Percentiles rank a stretch among this genome's conserved stretches.
These are phyloP conservation scores for Claviceps maximensis DNA, from an alignment of 2,329 filamentous ascomycete species.

Conservation along the genomic window DNA sequence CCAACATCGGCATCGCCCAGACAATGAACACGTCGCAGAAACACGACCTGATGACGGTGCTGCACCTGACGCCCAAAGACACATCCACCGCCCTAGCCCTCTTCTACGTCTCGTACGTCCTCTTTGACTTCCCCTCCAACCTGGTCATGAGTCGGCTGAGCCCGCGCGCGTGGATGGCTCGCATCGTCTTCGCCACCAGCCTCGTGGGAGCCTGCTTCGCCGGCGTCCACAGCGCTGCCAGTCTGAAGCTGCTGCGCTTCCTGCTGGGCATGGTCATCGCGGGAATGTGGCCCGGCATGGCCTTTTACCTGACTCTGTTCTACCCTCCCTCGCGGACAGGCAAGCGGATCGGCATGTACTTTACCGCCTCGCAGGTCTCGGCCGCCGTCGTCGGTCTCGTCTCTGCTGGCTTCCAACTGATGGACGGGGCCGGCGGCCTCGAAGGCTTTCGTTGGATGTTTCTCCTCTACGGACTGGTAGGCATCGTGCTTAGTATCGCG, in stretches of 20 bases:
- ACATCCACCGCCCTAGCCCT: conserved; percentile 73
- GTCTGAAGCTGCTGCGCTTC: conserved; percentile 75
- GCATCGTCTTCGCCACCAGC: conserved; percentile 79
- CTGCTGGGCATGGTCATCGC: conserved; percentile 78
- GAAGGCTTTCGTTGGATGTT: conserved; percentile 92
- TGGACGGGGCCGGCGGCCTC: conserved; percentile 65
- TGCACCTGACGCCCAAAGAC: conserved; percentile 59
- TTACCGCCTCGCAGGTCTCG: conserved; percentile 77
- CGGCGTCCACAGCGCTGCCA: conserved; percentile 71
- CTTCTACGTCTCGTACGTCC: conserved; percentile 85
- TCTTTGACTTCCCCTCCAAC: conserved; percentile 83
- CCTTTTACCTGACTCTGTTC: conserved; percentile 83
- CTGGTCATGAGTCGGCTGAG: conserved; percentile 76
- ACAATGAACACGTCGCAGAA: conserved; percentile 67
- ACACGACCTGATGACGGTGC: conserved; percentile 62
- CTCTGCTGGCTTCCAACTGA: conserved; percentile 81
- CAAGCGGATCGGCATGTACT: conserved; percentile 82
- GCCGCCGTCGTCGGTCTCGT: conserved; percentile 81
- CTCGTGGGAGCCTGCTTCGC: conserved; percentile 74
- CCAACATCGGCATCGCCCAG: conserved; percentile 85
- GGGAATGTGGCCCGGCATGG: conserved; percentile 93
- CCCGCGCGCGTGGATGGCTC: conserved; percentile 81
- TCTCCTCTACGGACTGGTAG: conserved; percentile 68
- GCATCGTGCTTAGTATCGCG: conserved; percentile 54
- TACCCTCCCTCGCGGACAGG: conserved; percentile 78